Percentiles rank a stretch among this genome's conserved stretches.
phyloP scores from a whole-genome alignment of 1,139 yeast species.

The Protomyces macrosporus region DNA sequence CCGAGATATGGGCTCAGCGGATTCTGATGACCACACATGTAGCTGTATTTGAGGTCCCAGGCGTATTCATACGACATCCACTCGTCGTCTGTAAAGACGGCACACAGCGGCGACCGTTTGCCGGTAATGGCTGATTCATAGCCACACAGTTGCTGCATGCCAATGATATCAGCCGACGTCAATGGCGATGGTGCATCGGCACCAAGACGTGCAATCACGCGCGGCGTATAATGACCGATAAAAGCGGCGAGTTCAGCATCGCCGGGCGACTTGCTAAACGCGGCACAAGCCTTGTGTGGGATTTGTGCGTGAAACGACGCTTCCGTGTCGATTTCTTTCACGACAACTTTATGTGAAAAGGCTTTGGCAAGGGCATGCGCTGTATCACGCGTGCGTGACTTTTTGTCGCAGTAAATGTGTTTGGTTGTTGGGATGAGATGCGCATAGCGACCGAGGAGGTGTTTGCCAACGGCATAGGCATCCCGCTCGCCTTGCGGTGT shows the following conservation, averaged over 20 bases:
- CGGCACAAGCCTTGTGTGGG: constrained; percentile 22
- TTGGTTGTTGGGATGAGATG: constrained; percentile 4
- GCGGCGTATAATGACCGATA: constrained; percentile 14
- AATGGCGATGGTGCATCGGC: neutral
- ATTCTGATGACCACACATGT: constrained; percentile 20
- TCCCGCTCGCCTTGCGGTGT: constrained; percentile 21
- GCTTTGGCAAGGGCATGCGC: constrained; percentile 15
- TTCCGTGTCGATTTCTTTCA: constrained; percentile 14
- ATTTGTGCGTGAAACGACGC: constrained; percentile 21
- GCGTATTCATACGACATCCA: constrained; percentile 25
- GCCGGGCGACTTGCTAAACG: constrained; percentile 19
- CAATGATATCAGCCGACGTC: constrained; percentile 7
- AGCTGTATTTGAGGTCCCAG: constrained; percentile 19
- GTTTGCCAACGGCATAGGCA: constrained; percentile 18
- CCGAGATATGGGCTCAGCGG: constrained; percentile 21
- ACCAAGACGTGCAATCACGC: constrained; percentile 1
- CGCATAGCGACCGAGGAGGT: constrained; percentile 10
- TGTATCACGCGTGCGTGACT: constrained; percentile 21
- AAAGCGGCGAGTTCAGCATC: constrained; percentile 10
- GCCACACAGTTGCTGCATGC: constrained; percentile 24
- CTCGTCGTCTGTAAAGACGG: constrained; percentile 23
- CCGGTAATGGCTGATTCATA: constrained; percentile 21
- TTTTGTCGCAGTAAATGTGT: constrained; percentile 22
- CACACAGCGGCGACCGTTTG: constrained; percentile 5
- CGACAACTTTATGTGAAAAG: constrained; percentile 5